Percentiles rank a stretch among this genome's conserved stretches.
These are phyloP conservation scores for Panicum miliaceum DNA, from an alignment of 176 grass and related monocot species.

Conservation along the genomic window DNA sequence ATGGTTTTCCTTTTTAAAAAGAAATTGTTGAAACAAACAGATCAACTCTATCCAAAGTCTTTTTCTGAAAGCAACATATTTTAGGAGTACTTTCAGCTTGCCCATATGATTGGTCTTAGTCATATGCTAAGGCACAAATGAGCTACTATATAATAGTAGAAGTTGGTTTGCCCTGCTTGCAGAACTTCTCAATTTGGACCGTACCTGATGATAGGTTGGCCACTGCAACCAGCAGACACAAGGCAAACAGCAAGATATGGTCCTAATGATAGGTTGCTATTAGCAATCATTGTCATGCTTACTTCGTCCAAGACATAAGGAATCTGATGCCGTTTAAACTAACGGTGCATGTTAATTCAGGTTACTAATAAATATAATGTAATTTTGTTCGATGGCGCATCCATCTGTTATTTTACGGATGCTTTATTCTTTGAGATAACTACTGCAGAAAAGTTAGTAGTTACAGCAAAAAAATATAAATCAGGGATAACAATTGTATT, in stretches of 20 bases:
- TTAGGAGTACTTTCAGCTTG: slow-evolving; percentile 28
- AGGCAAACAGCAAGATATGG: slow-evolving; percentile 26
- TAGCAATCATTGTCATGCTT: slow-evolving; percentile 4
- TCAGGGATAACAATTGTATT: not conserved
- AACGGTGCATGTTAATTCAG: slow-evolving; percentile 3
- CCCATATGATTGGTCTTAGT: slow-evolving; percentile 36
- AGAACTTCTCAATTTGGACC: slow-evolving; percentile 24
- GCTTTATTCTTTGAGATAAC: slow-evolving; percentile 1
- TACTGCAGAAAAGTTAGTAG: not conserved
- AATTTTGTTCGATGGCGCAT: not conserved
- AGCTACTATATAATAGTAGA: not conserved
- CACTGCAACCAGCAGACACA: slow-evolving; percentile 17
- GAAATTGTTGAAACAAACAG: slow-evolving; percentile 12
- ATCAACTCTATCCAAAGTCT: not conserved
- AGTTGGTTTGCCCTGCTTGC: slow-evolving; percentile 2
- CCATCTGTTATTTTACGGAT: not conserved
- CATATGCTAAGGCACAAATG: slow-evolving; percentile 24
- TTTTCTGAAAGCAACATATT: slow-evolving; percentile 35
- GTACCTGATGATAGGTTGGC: not conserved
- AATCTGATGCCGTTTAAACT: slow-evolving; percentile 37
- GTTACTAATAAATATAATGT: not conserved
- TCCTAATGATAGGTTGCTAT: slow-evolving; percentile 34
- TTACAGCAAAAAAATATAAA: not conserved
- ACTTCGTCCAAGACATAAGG: slow-evolving; percentile 36
- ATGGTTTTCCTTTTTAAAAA: not conserved